Evolutionary conservation across 345 rosid species (phyloP), one percentile per base, ranked within the genome.

Genomic region (Citrus glauca): DNA sequence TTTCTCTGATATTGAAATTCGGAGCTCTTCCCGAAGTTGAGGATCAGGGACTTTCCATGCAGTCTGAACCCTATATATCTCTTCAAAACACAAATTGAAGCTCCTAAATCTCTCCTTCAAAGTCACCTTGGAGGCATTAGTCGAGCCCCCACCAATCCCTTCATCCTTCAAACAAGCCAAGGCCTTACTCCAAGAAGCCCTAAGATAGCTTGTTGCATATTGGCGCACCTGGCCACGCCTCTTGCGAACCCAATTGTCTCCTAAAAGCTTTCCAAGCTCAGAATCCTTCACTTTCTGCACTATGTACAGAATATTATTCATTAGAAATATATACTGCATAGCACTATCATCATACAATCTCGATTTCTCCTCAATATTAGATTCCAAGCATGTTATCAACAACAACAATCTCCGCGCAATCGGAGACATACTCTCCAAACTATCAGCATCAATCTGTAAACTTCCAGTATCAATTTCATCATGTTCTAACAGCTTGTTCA

Each of bases 1-100:
- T 77, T 90, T 89, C 82, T 92, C 97, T 7, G 98, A 92, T 72
- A 96, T 92, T 56, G 98, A 96, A 82, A 96, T 88, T 57, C 97
- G 87, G 71, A 96, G 87, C 85, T 96, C 99, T 84, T 94, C 99
- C 9, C 98, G 92, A 73, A 96, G 98, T 78, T 94, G 99, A 79
- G 94, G 86, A 82, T 96, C 97, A 1, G 97, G 95, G 64, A 96
- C 99, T 80, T 84, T 96, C 99, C 99, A 96, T 72, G 91, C 90
- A 5, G 99, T 93, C 84, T 96, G 98, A 81, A 92, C 74, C 82
- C 95, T 86, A 80, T 93, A 94, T 22, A 91, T 82, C 69, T 96
- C 99, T 82, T 96, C 99, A 66, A 96, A 94, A 81, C 95, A 91
- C 10, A 89, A 88, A 84, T 93, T 93, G 79, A 95, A 95, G 69